Conservation (phyloP, 495 filamentous ascomycete genomes). For the Aspergillus campestris region DNA sequence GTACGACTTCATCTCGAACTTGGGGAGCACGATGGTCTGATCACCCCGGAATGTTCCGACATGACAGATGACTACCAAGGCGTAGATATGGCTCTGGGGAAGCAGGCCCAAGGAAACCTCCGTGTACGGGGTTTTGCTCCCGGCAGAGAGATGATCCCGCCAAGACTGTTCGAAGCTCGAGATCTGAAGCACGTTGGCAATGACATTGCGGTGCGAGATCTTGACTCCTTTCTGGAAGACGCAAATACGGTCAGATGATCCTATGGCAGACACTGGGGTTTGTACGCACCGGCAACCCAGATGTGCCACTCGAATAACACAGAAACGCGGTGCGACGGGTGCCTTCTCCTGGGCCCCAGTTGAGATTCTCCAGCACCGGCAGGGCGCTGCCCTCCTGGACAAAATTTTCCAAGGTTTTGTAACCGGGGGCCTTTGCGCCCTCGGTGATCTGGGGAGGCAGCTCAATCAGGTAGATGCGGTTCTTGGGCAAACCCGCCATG, state of each 20-base stretch:
- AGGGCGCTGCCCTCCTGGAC: slow-evolving; percentile 55
- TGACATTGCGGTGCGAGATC: slow-evolving; percentile 85
- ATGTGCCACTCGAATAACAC: slow-evolving; percentile 86
- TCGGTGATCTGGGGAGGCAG: slow-evolving; percentile 48
- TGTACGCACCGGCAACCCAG: slow-evolving; percentile 63
- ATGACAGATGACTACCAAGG: slow-evolving; percentile 68
- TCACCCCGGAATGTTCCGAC: slow-evolving; percentile 65
- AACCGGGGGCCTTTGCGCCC: slow-evolving; percentile 38
- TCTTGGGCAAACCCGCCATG: slow-evolving; percentile 56
- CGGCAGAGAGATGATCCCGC: slow-evolving; percentile 30
- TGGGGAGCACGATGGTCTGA: slow-evolving; percentile 70
- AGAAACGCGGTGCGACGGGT: slow-evolving; percentile 71
- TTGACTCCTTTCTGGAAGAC: slow-evolving; percentile 76
- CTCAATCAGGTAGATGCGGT: slow-evolving; percentile 66
- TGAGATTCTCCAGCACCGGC: slow-evolving; percentile 53
- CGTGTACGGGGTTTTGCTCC: slow-evolving; percentile 30
- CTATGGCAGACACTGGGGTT: neutral
- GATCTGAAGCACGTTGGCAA: slow-evolving; percentile 70
- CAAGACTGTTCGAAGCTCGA: slow-evolving; percentile 43
- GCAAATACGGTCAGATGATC: neutral
- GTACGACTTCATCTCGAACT: slow-evolving; percentile 64
- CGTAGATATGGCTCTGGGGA: slow-evolving; percentile 83
- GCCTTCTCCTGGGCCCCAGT: slow-evolving; percentile 68
- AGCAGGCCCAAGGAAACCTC: slow-evolving; percentile 66
- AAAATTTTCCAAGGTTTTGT: slow-evolving; percentile 65